These are phyloP conservation scores for Candida khao-thaluensis DNA, from an alignment of 805 yeast species.

Conservation along the genomic window DNA sequence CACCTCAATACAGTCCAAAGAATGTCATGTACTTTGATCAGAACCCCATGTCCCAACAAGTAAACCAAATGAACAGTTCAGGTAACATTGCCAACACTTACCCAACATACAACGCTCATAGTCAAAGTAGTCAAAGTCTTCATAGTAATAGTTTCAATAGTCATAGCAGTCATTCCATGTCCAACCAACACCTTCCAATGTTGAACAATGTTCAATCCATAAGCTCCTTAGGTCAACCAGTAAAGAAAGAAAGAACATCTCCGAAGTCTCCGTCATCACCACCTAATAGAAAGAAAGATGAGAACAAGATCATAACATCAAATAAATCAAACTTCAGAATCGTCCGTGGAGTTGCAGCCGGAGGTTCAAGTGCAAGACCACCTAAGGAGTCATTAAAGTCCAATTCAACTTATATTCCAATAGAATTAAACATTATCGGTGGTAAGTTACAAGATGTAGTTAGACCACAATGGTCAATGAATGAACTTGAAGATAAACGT, in stretches of 20 bases:
- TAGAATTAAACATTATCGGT: constrained; percentile 43
- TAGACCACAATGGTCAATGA: constrained; percentile 47
- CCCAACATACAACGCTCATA: background rate
- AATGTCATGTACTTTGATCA: constrained; percentile 11
- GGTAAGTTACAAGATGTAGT: constrained; percentile 51
- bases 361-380: constrained; percentile 56
- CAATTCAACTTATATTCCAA: constrained; percentile 41
- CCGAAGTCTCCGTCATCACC: constrained; percentile 7
- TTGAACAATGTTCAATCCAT: background rate
- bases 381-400: constrained; percentile 41
- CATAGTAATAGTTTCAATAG: background rate
- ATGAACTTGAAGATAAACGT: constrained; percentile 50
- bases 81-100: background rate
- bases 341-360: constrained; percentile 57
- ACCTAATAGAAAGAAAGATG: constrained; percentile 9
- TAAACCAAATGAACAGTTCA: constrained; percentile 1
- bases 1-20: constrained; percentile 16
- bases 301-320: constrained; percentile 16
- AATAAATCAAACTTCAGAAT: constrained; percentile 34
- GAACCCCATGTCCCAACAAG: constrained; percentile 8
- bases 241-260: constrained; percentile 5
- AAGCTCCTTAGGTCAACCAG: constrained; percentile 1
- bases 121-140: constrained; percentile 3
- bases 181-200: background rate
- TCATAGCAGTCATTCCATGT: background rate